These are phyloP conservation scores for Zelopaecilomyces penicillatus DNA, from an alignment of 2,329 filamentous ascomycete genomes.

Conservation along the genomic window DNA sequence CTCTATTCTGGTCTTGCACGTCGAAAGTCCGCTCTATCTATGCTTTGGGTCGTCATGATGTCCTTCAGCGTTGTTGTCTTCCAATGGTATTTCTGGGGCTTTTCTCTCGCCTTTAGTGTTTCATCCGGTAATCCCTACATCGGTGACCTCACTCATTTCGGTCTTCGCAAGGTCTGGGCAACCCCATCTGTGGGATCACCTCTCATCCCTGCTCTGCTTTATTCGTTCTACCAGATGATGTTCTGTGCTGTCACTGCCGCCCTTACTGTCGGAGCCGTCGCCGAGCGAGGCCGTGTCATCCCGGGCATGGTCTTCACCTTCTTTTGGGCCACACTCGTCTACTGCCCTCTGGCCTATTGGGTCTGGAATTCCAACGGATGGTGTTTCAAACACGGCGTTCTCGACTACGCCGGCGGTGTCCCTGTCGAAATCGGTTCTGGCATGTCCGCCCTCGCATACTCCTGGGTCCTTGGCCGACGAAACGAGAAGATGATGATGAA, in stretches of 20 bases:
- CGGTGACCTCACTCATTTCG: constrained; percentile 82
- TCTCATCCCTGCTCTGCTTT: constrained; percentile 80
- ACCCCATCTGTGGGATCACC: constrained; percentile 81
- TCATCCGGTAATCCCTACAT: constrained; percentile 83
- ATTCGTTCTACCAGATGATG: constrained; percentile 98
- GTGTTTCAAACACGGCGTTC: constrained; percentile 81
- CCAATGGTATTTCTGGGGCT: constrained; percentile 99
- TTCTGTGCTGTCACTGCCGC: constrained; percentile 90
- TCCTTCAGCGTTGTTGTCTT: constrained; percentile 86
- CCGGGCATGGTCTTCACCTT: constrained; percentile 94
- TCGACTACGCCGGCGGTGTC: constrained; percentile 93
- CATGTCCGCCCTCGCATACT: constrained; percentile 88
- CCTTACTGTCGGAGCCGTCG: constrained; percentile 84
- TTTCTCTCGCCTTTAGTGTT: constrained; percentile 83
- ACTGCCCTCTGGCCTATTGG: constrained; percentile 96
- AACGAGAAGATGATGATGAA: constrained; percentile 99
- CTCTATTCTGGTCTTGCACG: constrained; percentile 96
- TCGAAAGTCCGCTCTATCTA: constrained; percentile 90
- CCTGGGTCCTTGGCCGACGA: constrained; percentile 86
- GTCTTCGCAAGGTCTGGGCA: constrained; percentile 74
- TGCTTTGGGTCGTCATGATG: constrained; percentile 97
- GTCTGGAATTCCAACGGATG: constrained; percentile 93
- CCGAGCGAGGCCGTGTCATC: constrained; percentile 85
- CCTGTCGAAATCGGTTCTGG: constrained; percentile 97
- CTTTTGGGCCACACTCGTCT: constrained; percentile 93